Percentiles rank a stretch among this genome's conserved stretches.
phyloP scores from a whole-genome alignment of 2,329 filamentous ascomycete species.

The Akanthomyces dipterigenus region DNA sequence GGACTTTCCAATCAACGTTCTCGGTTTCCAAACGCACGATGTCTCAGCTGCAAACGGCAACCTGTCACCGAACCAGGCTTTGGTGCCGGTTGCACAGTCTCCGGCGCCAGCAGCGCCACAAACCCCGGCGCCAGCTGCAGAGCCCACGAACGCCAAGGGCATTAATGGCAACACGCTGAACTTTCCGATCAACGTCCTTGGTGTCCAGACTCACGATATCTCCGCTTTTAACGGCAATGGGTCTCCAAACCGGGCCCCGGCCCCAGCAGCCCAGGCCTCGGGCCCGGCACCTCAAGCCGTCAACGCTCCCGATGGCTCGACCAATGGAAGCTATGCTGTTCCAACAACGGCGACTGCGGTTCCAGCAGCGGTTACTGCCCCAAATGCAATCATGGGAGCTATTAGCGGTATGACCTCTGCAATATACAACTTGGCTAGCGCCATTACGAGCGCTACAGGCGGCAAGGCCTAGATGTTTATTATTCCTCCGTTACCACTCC shows the following conservation, averaged over 20 bases:
- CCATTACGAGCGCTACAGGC: not conserved
- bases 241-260: not conserved
- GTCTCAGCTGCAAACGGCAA: not conserved
- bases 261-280: not conserved
- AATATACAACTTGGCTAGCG: not conserved
- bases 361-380: not conserved
- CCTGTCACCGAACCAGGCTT: not conserved
- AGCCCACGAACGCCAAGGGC: not conserved
- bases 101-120: too few species aligned
- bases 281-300: not conserved
- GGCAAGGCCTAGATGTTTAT: not conserved
- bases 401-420: not conserved
- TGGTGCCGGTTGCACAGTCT: not conserved
- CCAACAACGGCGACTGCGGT: not conserved
- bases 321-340: not conserved
- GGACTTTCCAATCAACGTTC: not conserved
- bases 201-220: not conserved
- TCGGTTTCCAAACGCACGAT: constrained; percentile 2
- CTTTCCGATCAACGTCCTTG: not conserved
- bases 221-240: not conserved
- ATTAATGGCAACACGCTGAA: not conserved
- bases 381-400: not conserved
- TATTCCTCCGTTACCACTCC: not conserved
- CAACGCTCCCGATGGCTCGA: not conserved
- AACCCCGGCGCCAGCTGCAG: not conserved